phyloP scores from a whole-genome alignment of 306 rosid genomes.

The Cajanus cajan region DNA sequence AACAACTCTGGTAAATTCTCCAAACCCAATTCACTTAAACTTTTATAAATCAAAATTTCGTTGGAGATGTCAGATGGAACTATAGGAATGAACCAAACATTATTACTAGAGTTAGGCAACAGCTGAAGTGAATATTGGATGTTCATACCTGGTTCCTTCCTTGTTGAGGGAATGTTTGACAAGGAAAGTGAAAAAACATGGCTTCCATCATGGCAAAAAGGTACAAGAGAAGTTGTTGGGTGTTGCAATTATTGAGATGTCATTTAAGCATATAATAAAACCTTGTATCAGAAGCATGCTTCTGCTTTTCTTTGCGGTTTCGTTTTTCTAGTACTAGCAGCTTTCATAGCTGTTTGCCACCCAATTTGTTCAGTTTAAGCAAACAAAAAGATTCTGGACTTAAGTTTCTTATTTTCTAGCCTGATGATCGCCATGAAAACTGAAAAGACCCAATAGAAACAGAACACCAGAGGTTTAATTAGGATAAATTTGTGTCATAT shows the following conservation, averaged over 20 bases:
- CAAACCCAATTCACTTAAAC: neutral
- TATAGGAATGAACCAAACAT: neutral
- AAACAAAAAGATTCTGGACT: neutral
- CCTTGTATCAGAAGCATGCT: neutral
- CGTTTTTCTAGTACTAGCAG: neutral
- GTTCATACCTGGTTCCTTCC: slow-evolving; percentile 14
- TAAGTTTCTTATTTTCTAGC: neutral
- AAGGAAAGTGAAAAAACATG: neutral
- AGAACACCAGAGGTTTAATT: neutral
- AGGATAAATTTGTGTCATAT: neutral
- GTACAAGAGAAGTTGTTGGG: neutral
- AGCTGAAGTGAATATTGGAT: neutral
- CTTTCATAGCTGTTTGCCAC: slow-evolving; percentile 1
- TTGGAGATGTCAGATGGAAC: neutral
- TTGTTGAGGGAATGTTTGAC: neutral
- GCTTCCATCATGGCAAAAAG: neutral
- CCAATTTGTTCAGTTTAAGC: neutral
- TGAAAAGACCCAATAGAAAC: neutral
- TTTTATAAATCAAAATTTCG: neutral
- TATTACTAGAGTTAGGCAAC: neutral
- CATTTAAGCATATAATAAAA: neutral
- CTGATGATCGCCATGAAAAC: neutral
- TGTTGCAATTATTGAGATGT: neutral
- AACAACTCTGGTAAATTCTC: no score
- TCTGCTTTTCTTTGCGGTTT: neutral